Conservation (phyloP, 495 filamentous ascomycete genomes). For the Penicillium canariense region DNA sequence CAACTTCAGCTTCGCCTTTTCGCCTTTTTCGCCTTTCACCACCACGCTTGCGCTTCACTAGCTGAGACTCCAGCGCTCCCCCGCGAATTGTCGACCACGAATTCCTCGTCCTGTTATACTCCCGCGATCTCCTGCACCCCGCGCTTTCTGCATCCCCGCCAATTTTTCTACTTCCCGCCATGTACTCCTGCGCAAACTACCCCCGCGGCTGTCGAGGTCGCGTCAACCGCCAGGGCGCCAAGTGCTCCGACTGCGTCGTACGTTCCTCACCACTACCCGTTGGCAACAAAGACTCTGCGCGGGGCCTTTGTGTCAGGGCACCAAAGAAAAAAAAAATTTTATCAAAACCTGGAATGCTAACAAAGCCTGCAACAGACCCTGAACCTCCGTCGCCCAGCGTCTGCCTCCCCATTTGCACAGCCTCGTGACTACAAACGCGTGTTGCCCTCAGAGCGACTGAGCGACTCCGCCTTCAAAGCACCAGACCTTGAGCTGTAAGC, state of each 20-base stretch:
- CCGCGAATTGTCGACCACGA: not conserved
- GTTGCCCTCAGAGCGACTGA: conserved; percentile 41
- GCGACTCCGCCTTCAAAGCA: conserved; percentile 28
- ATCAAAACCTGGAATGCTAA: too few relatives aligned
- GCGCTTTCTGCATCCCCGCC: conserved; percentile 2
- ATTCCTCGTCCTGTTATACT: not conserved
- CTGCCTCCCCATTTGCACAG: conserved; percentile 45
- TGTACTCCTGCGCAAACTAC: conserved; percentile 53
- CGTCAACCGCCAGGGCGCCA: conserved; percentile 41
- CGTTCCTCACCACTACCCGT: conserved; percentile 13
- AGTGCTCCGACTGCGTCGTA: conserved; percentile 50
- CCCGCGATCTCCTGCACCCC: not conserved
- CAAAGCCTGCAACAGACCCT: conserved; percentile 23
- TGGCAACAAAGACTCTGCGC: not conserved
- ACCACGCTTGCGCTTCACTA: not conserved
- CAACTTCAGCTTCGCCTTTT: not conserved
- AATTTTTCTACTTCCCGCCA: conserved; percentile 19
- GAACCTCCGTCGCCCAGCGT: conserved; percentile 43
- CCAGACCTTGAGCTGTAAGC: conserved; percentile 23
- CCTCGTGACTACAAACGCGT: conserved; percentile 42
- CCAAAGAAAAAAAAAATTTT: not conserved
- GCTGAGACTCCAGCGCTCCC: too few relatives aligned
- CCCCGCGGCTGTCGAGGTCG: conserved; percentile 51
- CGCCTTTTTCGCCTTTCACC: not conserved
- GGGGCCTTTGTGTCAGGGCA: not conserved